Evolutionary conservation across 768 basidiomycete genomes (phyloP), one percentile per base, ranked within the genome.

Genomic region (Mycena metata): DNA sequence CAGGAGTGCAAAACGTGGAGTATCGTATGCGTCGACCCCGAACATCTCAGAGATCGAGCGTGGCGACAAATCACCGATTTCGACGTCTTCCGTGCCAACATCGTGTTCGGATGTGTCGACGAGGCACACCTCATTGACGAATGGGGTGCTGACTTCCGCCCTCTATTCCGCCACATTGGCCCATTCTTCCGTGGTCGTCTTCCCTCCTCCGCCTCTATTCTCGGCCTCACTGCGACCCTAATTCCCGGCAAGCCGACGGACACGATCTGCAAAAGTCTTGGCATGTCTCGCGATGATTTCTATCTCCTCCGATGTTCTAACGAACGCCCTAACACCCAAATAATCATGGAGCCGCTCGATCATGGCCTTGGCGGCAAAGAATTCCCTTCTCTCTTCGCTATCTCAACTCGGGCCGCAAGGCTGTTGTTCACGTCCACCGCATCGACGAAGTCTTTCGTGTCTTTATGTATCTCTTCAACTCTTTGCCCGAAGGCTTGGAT

Each of bases 11-110:
- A 60, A 17, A 60, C 30, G 17, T 60, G 49, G 46, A 65, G 60
- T 17, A 59, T 74, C 1, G 52, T 74, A 17, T 75, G 72, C 30
- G 70, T 75, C 24, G 74, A 75, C 36, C 72, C 74, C 2, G 72
- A 75, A 56, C 72, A 75, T 33, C 66, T 75, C 2, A 54, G 45
- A 5, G 63, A 62, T 24, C 70, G 58, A 42, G 68, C 73, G 26
- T 72, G 74, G 60, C 49, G 74, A 7, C 56, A 71, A 35, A 71
- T 72, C 10, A 46, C 61, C 3, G 45, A 51, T 2, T 36, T 21
- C 51, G 50, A 24, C 33, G 59, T 35, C 6, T 74, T 67, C 50
- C 69, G 71, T 0, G n/a, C 58, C 0, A 75, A 75, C 35, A 42
- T 74, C 42, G 19, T 68, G n/a, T 75, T 67, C 45, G 57, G 64